A percentile compares a stretch with the other conserved stretches of the same genome.
Conservation (phyloP, 192 early-diverging fungal genomes). For the Backusella tuberculispora region DNA sequence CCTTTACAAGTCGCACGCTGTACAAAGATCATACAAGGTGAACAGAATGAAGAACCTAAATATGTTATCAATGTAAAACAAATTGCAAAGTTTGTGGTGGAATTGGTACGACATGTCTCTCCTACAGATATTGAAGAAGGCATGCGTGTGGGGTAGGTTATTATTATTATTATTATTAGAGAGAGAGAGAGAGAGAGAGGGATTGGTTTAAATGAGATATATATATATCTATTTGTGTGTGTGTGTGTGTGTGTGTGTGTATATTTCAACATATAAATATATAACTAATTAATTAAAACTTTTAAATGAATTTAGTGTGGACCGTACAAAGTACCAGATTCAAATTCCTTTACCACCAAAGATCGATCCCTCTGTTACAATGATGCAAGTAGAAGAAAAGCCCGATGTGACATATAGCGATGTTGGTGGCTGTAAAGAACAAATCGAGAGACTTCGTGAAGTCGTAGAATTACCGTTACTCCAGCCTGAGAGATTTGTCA, state of each 20-base stretch:
- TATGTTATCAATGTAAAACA: conserved; percentile 99
- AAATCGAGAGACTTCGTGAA: conserved; percentile 99
- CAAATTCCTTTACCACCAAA: conserved; percentile 98
- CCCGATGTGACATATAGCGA: conserved; percentile 99
- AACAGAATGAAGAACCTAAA: conserved; percentile 88
- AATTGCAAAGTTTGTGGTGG: conserved; percentile 99
- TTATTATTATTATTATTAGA: not conserved
- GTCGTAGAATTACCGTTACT: conserved; percentile 98
- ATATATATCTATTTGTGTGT: not conserved
- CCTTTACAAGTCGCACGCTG: conserved; percentile 95
- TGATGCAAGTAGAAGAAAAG: conserved; percentile 99
- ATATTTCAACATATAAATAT: no score
- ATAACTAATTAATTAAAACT: no score
- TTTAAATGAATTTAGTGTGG: conserved; percentile 64
- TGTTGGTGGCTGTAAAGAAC: conserved; percentile 99
- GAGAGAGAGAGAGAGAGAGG: no score
- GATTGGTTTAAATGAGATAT: not conserved
- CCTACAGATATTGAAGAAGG: conserved; percentile 99
- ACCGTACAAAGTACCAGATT: conserved; percentile 99
- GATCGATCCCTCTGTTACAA: conserved; percentile 97
- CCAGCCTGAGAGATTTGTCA: conserved; percentile 95
- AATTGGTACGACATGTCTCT: conserved; percentile 92
- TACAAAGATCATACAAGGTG: conserved; percentile 98
- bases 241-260: no score
- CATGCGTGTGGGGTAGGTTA: conserved; percentile 90